A percentile compares a stretch with the other conserved stretches of the same genome.
phyloP scores from a whole-genome alignment of 2,329 filamentous ascomycete genomes.

The Rugonectria rugulosa region DNA sequence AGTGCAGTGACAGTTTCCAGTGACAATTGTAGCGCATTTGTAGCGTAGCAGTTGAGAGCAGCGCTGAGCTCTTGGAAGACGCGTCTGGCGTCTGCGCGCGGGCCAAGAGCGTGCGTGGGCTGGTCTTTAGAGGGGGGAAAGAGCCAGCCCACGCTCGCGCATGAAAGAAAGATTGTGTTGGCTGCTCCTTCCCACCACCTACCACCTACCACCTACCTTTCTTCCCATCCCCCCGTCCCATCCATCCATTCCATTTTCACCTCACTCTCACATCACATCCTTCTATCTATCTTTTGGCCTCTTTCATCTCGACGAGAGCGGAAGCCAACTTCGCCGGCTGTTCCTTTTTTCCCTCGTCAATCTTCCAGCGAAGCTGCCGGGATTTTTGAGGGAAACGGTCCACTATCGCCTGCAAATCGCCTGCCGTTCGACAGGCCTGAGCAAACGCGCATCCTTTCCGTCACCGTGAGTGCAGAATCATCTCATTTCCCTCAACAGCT shows the following conservation, averaged over 20 bases:
- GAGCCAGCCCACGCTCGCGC: background rate
- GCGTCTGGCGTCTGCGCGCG: conserved; percentile 32
- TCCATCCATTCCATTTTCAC: conserved; percentile 26
- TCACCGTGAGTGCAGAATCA: conserved; percentile 17
- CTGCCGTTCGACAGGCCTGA: background rate
- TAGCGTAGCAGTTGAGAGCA: background rate
- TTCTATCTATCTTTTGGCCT: conserved; percentile 20
- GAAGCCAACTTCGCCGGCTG: background rate
- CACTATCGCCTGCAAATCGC: background rate
- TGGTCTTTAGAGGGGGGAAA: no score
- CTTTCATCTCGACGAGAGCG: conserved; percentile 1
- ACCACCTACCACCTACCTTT: no score
- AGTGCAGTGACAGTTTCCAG: no score
- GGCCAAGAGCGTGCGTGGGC: conserved; percentile 22
- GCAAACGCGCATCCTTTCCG: conserved; percentile 4
- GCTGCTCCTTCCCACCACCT: conserved; percentile 25
- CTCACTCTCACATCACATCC: conserved; percentile 15
- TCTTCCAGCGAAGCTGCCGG: background rate
- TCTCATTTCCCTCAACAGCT: conserved; percentile 23
- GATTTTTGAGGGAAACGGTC: conserved; percentile 1
- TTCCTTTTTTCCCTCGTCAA: background rate
- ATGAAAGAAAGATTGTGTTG: conserved; percentile 10
- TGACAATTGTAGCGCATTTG: no score
- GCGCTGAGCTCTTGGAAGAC: conserved; percentile 15
- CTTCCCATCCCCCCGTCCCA: conserved; percentile 16